A percentile compares a stretch with the other conserved stretches of the same genome.
phyloP scores from a whole-genome alignment of 2,329 filamentous ascomycete species.

The Ceratocystis cacaofunesta region DNA sequence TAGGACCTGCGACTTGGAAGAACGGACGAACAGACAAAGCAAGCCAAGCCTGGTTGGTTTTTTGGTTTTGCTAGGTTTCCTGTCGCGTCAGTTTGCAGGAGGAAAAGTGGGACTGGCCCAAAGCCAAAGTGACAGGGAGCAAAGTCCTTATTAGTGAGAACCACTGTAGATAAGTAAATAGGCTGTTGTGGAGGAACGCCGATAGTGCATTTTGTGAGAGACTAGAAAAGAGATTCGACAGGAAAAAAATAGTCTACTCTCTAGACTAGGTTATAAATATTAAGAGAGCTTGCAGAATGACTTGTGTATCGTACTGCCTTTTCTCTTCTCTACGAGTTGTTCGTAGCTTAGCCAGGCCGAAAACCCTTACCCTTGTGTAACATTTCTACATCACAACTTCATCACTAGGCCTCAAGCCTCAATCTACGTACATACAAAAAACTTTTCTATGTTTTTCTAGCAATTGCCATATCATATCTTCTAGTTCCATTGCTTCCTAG shows the following conservation, averaged over 20 bases:
- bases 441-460: background rate
- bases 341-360: background rate
- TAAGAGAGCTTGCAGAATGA: too few relatives aligned
- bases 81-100: background rate
- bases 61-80: background rate
- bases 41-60: background rate
- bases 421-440: background rate
- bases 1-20: background rate
- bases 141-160: background rate
- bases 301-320: too few relatives aligned
- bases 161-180: background rate
- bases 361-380: constrained; percentile 2
- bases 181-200: background rate
- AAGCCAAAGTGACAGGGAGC: background rate
- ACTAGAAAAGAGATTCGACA: too few relatives aligned
- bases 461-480: background rate
- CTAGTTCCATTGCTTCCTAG: background rate
- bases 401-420: background rate
- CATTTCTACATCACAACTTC: background rate
- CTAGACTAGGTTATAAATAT: too few relatives aligned
- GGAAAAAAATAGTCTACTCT: too few relatives aligned
- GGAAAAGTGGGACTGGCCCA: background rate
- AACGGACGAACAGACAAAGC: background rate
- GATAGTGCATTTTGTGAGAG: too few relatives aligned
- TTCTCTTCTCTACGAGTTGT: background rate